Evolutionary conservation across 2,329 filamentous ascomycete species (phyloP).

Genomic region (Pyricularia sp.): DNA sequence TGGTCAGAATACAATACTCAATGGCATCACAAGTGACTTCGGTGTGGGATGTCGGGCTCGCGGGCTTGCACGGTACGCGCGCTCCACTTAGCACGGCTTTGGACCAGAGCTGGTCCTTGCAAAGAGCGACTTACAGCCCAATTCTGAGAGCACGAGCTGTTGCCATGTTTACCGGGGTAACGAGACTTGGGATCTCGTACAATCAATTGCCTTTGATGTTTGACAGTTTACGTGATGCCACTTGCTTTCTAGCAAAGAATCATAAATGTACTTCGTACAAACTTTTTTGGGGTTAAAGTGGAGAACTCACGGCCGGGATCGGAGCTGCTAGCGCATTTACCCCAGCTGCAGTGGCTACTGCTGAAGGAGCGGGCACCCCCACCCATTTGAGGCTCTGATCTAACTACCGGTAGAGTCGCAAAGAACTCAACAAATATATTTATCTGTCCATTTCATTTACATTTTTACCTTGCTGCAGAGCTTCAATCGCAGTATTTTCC

Average conservation of each 20-base stretch:
- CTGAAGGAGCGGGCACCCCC: neutral
- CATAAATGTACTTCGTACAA: neutral
- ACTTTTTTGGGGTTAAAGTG: conserved; percentile 1
- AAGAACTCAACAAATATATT: neutral
- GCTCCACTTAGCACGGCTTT: neutral
- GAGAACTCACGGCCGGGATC: neutral
- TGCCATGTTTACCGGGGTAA: too few species aligned
- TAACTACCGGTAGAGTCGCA: neutral
- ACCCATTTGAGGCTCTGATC: neutral
- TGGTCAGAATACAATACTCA: too few species aligned
- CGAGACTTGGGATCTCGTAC: too few species aligned
- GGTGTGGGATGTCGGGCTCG: conserved; percentile 43
- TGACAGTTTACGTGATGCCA: too few species aligned
- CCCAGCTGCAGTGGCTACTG: neutral
- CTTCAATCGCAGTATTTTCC: neutral
- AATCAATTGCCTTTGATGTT: too few species aligned
- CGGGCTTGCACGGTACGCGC: neutral
- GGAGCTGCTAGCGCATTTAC: neutral
- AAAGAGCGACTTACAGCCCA: conserved; percentile 35
- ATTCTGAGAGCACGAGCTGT: conserved; percentile 57
- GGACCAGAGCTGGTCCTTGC: neutral
- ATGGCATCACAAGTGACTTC: too few species aligned
- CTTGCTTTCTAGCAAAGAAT: neutral
- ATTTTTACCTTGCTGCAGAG: too few species aligned
- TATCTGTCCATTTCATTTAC: too few species aligned